Conservation (phyloP, 2,329 filamentous ascomycete species). For the Harringtonia lauricola region DNA sequence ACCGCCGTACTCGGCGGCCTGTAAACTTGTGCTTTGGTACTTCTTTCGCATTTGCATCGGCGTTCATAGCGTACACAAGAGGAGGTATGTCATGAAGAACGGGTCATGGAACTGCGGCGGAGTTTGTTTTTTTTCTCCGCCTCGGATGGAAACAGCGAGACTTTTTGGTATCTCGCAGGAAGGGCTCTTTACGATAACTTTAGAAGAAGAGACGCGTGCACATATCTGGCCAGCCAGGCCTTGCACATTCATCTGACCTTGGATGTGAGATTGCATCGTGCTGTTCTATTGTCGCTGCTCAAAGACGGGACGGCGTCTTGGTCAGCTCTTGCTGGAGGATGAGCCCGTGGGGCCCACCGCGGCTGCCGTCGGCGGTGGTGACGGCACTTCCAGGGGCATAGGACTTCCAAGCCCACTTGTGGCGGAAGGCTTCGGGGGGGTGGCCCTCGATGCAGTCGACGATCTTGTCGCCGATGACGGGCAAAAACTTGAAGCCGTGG, state of each 20-base stretch:
- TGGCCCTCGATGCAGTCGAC: constrained; percentile 40
- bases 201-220: too few species aligned
- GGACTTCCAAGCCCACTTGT: constrained; percentile 51
- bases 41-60: constrained; percentile 47
- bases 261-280: too few species aligned
- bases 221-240: too few species aligned
- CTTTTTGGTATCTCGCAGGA: neutral
- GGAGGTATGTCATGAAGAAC: neutral
- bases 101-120: neutral
- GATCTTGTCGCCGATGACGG: constrained; percentile 52
- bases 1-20: neutral
- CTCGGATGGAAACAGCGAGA: neutral
- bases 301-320: constrained; percentile 9
- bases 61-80: constrained; percentile 23
- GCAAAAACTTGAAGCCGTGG: constrained; percentile 60
- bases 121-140: neutral
- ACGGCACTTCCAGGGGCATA: constrained; percentile 25
- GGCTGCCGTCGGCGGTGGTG: constrained; percentile 40
- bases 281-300: neutral
- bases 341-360: constrained; percentile 35
- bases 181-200: too few species aligned
- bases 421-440: constrained; percentile 37
- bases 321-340: constrained; percentile 32
- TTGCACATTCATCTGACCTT: too few species aligned
- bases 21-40: constrained; percentile 13